Evolutionary conservation across 2,329 filamentous ascomycete species (phyloP).

Genomic region (Cordyceps tenuipes): DNA sequence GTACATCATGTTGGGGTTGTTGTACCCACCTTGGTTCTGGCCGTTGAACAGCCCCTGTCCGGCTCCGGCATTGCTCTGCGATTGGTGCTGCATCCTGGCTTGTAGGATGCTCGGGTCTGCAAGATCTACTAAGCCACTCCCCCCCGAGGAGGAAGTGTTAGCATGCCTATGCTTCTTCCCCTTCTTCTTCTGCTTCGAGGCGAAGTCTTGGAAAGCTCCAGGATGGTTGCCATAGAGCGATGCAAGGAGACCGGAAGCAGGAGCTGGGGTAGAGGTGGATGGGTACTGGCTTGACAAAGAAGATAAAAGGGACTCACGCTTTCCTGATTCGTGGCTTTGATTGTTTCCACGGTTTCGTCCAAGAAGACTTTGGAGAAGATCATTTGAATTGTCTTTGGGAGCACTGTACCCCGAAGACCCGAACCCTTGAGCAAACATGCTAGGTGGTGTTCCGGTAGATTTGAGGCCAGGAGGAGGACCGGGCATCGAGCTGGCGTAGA

Average conservation of each 20-base stretch:
- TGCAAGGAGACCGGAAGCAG: constrained; percentile 83
- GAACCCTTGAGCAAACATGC: constrained; percentile 90
- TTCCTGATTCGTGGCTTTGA: constrained; percentile 75
- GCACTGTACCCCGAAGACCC: constrained; percentile 62
- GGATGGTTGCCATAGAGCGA: constrained; percentile 83
- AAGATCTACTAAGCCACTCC: constrained; percentile 99
- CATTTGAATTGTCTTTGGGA: constrained; percentile 59
- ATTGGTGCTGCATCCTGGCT: constrained; percentile 87
- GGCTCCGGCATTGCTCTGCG: constrained; percentile 72
- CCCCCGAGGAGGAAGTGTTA: constrained; percentile 99
- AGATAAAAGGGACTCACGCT: constrained; percentile 98
- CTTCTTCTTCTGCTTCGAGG: constrained; percentile 99
- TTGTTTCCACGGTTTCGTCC: constrained; percentile 59
- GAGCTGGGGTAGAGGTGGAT: constrained; percentile 74
- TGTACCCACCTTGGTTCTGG: constrained; percentile 93
- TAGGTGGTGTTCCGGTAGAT: constrained; percentile 86
- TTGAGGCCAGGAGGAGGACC: constrained; percentile 93
- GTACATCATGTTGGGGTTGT: constrained; percentile 73
- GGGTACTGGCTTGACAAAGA: constrained; percentile 83
- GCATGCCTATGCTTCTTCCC: constrained; percentile 99
- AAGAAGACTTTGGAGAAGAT: constrained; percentile 72
- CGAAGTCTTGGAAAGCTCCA: constrained; percentile 83
- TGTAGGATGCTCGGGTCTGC: constrained; percentile 99
- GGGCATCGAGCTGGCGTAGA: constrained; percentile 78
- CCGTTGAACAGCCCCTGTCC: constrained; percentile 86